A percentile compares a stretch with the other conserved stretches of the same genome.
Conservation (phyloP, 2,329 filamentous ascomycete species). For the Aspergillus vadensis region DNA sequence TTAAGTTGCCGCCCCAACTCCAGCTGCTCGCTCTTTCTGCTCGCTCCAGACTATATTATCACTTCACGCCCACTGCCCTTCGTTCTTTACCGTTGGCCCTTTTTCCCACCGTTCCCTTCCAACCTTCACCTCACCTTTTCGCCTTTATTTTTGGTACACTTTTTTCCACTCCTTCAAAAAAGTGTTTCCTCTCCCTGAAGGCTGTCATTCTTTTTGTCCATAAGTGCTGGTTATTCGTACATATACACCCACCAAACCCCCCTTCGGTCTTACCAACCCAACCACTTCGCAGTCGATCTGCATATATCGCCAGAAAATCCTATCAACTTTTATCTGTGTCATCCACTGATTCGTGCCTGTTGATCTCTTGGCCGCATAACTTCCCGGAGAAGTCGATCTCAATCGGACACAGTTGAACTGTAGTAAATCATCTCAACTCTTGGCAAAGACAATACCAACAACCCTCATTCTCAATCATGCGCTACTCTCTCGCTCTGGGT, state of each 20-base stretch:
- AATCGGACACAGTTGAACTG: conserved; percentile 36
- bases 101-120: conserved; percentile 12
- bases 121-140: neutral
- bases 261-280: neutral
- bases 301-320: conserved; percentile 19
- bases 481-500: conserved; percentile 37
- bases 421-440: conserved; percentile 25
- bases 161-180: conserved; percentile 37
- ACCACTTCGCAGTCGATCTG: conserved; percentile 39
- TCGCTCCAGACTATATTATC: conserved; percentile 21
- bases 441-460: conserved; percentile 14
- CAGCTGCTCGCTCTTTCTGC: neutral
- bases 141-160: conserved; percentile 22
- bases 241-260: conserved; percentile 11
- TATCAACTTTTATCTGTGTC: conserved; percentile 6
- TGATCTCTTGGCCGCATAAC: conserved; percentile 22
- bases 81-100: conserved; percentile 15
- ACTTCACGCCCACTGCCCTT: conserved; percentile 18
- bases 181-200: conserved; percentile 25
- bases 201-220: conserved; percentile 38
- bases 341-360: conserved; percentile 7
- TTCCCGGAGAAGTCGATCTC: conserved; percentile 42
- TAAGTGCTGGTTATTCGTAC: conserved; percentile 21
- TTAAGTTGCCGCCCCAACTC: conserved; percentile 8
- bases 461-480: conserved; percentile 29